These are phyloP conservation scores for Ustilago lituana DNA, from an alignment of 1,284 basidiomycete genomes.

Conservation along the genomic window DNA sequence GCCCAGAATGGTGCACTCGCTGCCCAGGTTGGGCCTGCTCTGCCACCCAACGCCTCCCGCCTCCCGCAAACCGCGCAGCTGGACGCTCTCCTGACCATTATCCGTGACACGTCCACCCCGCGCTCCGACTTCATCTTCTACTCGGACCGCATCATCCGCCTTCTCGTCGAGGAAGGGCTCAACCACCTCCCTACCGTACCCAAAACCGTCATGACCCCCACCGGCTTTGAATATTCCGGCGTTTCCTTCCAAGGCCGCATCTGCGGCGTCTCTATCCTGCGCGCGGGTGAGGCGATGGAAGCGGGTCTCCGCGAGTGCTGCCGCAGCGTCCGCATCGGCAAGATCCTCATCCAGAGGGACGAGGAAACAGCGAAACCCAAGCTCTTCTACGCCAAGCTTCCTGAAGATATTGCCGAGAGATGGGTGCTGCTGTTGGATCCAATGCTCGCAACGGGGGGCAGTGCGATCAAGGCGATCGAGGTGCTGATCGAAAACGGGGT, in stretches of 20 bases:
- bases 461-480: slow-evolving; percentile 96
- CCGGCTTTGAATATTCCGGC: slow-evolving; percentile 76
- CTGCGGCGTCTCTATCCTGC: slow-evolving; percentile 65
- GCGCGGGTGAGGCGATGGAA: slow-evolving; percentile 70
- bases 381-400: slow-evolving; percentile 77
- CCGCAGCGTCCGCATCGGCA: slow-evolving; percentile 66
- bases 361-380: slow-evolving; percentile 65
- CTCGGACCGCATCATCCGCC: slow-evolving; percentile 75
- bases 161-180: slow-evolving; percentile 77
- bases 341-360: slow-evolving; percentile 69
- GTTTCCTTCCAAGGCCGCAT: slow-evolving; percentile 63
- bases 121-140: slow-evolving; percentile 97
- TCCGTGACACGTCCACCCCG: slow-evolving; percentile 71
- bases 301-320: slow-evolving; percentile 89
- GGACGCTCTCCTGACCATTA: slow-evolving; percentile 94
- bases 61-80: slow-evolving; percentile 79
- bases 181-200: slow-evolving; percentile 81
- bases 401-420: slow-evolving; percentile 87
- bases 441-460: slow-evolving; percentile 96
- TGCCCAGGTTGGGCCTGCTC: slow-evolving; percentile 41
- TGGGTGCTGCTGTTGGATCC: slow-evolving; percentile 96
- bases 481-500: slow-evolving; percentile 88
- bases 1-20: slow-evolving; percentile 16
- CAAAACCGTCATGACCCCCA: slow-evolving; percentile 60
- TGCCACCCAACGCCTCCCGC: slow-evolving; percentile 83